Conservation (phyloP, 208 protist genomes). For the Leishmania guyanensis region DNA sequence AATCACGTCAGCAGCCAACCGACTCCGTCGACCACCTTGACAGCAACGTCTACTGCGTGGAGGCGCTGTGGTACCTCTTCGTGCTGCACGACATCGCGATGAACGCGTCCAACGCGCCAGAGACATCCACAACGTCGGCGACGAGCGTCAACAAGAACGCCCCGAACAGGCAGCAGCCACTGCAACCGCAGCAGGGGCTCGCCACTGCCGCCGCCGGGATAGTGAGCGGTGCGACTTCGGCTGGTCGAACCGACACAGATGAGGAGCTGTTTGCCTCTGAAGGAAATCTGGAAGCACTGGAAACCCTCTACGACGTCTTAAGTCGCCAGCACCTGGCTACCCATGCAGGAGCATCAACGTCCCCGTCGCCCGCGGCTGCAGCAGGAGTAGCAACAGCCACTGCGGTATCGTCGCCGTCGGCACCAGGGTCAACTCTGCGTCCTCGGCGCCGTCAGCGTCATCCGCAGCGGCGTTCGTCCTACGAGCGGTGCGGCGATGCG, state of each 20-base stretch:
- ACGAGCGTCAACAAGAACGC: constrained; percentile 26
- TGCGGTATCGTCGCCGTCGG: neutral
- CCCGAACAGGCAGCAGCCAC: neutral
- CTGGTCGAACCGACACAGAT: neutral
- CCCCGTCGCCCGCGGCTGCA: neutral
- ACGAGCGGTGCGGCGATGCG: constrained; percentile 35
- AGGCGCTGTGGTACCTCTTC: constrained; percentile 50
- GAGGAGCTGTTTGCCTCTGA: constrained; percentile 15
- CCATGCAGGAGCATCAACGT: neutral
- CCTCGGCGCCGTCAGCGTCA: constrained; percentile 30
- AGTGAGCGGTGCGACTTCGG: neutral
- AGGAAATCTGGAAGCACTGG: constrained; percentile 16
- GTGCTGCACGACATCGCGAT: constrained; percentile 53
- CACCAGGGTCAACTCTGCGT: neutral
- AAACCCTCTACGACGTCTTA: constrained; percentile 13
- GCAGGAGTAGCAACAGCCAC: neutral
- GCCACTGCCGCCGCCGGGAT: neutral
- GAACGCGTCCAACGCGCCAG: constrained; percentile 32
- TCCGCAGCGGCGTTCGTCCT: constrained; percentile 23
- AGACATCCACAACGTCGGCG: neutral
- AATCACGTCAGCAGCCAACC: constrained; percentile 3
- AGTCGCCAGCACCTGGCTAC: constrained; percentile 1
- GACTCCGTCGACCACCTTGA: constrained; percentile 1
- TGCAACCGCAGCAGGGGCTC: neutral
- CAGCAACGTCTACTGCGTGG: constrained; percentile 30